These are phyloP conservation scores for Cotoneaster glaucophyllus DNA, from an alignment of 306 rosid species.

Conservation along the genomic window DNA sequence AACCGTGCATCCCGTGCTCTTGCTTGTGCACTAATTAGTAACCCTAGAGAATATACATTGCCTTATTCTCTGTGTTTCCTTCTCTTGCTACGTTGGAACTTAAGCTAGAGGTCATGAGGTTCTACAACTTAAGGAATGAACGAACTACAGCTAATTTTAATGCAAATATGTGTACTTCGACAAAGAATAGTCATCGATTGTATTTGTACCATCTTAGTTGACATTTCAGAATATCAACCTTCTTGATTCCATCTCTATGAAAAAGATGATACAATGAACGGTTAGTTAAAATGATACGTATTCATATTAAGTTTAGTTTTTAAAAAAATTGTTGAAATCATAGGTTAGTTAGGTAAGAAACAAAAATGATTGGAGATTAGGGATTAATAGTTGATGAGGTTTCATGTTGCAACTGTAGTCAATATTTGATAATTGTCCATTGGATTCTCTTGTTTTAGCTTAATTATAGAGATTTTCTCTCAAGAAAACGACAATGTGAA, in stretches of 20 bases:
- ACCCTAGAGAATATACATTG: neutral
- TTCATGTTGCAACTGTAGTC: neutral
- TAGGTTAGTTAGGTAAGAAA: too few relatives aligned
- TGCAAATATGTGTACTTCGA: neutral
- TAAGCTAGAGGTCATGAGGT: neutral
- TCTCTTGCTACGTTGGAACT: neutral
- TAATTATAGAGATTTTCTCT: neutral
- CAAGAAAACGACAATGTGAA: too few relatives aligned
- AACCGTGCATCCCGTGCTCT: slow-evolving; percentile 13
- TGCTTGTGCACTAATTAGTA: neutral
- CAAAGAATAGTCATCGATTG: too few relatives aligned
- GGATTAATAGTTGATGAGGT: too few relatives aligned
- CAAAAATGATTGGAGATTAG: too few relatives aligned
- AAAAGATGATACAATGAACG: too few relatives aligned
- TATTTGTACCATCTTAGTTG: neutral
- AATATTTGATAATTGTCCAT: neutral
- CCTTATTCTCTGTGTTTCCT: too few relatives aligned
- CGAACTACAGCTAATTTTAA: neutral
- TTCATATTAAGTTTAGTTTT: too few relatives aligned
- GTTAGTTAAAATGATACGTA: too few relatives aligned
- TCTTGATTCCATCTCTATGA: too few relatives aligned
- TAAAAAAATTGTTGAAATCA: too few relatives aligned
- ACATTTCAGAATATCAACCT: too few relatives aligned
- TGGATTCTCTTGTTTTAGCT: neutral
- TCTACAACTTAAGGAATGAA: neutral